phyloP scores from a whole-genome alignment of 371 early-diverging fungal species.

The Rhizoclosmatium hyalinum region DNA sequence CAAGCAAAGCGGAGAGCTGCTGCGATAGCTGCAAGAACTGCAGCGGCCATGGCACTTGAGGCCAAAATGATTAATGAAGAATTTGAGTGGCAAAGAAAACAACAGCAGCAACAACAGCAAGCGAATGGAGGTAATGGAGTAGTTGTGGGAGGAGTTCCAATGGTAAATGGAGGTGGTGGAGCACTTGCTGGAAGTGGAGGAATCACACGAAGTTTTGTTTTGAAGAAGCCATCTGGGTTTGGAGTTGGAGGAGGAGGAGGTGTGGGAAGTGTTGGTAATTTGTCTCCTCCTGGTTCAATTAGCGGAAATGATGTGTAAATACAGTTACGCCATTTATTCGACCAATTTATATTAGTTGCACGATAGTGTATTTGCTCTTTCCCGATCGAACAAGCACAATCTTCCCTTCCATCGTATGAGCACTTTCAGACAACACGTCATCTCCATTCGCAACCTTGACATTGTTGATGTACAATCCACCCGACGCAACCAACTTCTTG shows the following conservation, averaged over 20 bases:
- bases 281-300: too few relatives aligned
- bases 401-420: constrained; percentile 36
- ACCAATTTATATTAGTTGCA: constrained; percentile 5
- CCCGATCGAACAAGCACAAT: constrained; percentile 41
- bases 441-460: constrained; percentile 20
- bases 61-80: constrained; percentile 7
- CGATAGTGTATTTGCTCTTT: constrained; percentile 42
- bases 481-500: constrained; percentile 41
- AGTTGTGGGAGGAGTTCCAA: too few relatives aligned
- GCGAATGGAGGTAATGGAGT: too few relatives aligned
- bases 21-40: background rate
- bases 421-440: constrained; percentile 11
- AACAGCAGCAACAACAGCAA: too few relatives aligned
- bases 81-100: background rate
- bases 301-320: too few relatives aligned
- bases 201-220: too few relatives aligned
- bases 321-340: too few relatives aligned
- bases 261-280: too few relatives aligned
- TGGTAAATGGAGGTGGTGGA: too few relatives aligned
- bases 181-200: too few relatives aligned
- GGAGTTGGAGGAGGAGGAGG: too few relatives aligned
- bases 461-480: constrained; percentile 50
- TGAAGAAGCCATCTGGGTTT: too few relatives aligned
- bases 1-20: background rate
- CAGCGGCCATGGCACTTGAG: background rate